Base-by-base conservation (phyloP, 2,329 filamentous ascomycete genomes). In the Fusarium floridanum region DNA sequence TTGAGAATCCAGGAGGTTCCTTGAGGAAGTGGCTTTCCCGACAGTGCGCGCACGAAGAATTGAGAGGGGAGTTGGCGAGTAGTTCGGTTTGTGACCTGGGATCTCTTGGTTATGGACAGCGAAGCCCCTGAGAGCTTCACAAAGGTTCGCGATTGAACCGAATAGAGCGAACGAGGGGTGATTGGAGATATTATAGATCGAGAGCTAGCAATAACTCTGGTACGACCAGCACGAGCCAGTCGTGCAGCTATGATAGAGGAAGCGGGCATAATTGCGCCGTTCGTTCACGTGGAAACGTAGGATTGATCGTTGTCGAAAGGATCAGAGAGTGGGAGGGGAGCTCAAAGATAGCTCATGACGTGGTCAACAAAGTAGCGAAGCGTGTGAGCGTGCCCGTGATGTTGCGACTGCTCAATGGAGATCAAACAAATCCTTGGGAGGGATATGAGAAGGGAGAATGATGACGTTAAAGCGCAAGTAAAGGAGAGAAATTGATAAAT, bases 1-100 rank as follows among this genome's bases (percentile, higher is more conserved):
- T 88, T 89, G 66, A 89, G 80, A 5, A 87, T 60, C 71, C 83
- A 82, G 17, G 87, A 90, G 55, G 83, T 83, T 59, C 81, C 76
- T 74, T 89, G 86, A 8, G 87, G 87, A 5, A 89, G 82, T 17
- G 88, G 86, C 76, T 84, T 87, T 27, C 89, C 89, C 0, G 89
- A 91, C 20, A 91, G 78, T 7, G 80, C 78, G 68, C 87, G 85
- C 29, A 79, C 68, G 63, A 81, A 74, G 67, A 79, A 78, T 8
- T 78, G 75, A 5, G 68, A 68, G 39, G 78, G 72, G 10, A 79
- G 66, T 45, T 68, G 63, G 53, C 66, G 70, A 53, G 62, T 20
- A 12, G 50, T 48, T 53, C 62, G 48, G 56, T 43, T 70, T n/a
- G 61, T 36, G 27, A 56, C 50, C 39, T 64, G 66, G 4, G 70